Conservation (phyloP, 768 basidiomycete genomes). For the Tephrocybe sp. region DNA sequence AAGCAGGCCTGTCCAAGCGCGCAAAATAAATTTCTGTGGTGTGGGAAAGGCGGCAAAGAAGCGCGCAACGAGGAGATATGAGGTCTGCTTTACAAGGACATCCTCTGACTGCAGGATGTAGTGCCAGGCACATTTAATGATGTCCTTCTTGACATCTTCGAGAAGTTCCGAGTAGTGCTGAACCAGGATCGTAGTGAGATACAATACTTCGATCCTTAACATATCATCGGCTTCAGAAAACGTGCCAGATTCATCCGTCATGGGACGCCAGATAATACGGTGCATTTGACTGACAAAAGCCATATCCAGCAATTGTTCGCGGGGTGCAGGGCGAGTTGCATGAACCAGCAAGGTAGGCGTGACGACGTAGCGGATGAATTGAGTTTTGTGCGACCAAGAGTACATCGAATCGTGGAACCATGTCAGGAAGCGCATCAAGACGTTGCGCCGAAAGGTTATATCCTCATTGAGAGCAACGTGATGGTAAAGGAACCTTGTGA, state of each 20-base stretch:
- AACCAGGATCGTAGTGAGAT: constrained; percentile 85
- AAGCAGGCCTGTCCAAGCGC: constrained; percentile 88
- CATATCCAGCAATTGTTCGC: constrained; percentile 63
- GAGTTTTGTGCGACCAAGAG: constrained; percentile 74
- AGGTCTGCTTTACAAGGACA: constrained; percentile 87
- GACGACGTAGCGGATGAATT: constrained; percentile 77
- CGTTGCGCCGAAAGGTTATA: constrained; percentile 69
- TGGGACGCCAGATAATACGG: constrained; percentile 77
- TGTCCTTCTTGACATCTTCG: constrained; percentile 81
- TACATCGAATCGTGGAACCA: constrained; percentile 72
- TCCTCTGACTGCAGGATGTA: constrained; percentile 79
- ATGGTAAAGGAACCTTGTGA: constrained; percentile 82
- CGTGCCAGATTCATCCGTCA: constrained; percentile 52
- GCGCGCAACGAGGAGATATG: constrained; percentile 84
- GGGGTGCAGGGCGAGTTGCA: constrained; percentile 50
- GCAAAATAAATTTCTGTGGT: constrained; percentile 86
- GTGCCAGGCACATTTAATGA: constrained; percentile 92
- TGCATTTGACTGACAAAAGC: constrained; percentile 72
- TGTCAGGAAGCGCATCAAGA: constrained; percentile 80
- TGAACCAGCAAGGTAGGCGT: constrained; percentile 85
- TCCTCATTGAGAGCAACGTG: constrained; percentile 78
- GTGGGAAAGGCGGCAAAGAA: constrained; percentile 90
- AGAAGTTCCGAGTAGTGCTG: constrained; percentile 81
- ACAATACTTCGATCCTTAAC: constrained; percentile 87
- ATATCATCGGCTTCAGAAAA: constrained; percentile 72